These are phyloP conservation scores for Psilocybe cyanescens DNA, from an alignment of 768 basidiomycete genomes.

Conservation along the genomic window DNA sequence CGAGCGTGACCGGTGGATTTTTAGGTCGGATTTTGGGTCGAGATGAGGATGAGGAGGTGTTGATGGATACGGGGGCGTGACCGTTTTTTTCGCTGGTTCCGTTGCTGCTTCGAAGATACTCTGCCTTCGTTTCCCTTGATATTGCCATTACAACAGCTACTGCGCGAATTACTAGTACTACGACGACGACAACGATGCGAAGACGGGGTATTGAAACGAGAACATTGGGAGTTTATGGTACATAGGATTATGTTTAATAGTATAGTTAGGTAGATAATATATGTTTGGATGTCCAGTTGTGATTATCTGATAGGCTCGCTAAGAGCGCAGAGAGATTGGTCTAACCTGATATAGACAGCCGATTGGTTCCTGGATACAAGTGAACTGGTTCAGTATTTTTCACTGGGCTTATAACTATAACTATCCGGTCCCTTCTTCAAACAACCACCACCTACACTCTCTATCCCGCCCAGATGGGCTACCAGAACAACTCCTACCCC, in stretches of 20 bases:
- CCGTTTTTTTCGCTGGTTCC: background rate
- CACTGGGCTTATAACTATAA: slow-evolving; percentile 25
- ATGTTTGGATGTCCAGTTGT: slow-evolving; percentile 7
- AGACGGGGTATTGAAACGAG: background rate
- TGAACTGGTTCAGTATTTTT: slow-evolving; percentile 28
- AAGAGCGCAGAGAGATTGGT: slow-evolving; percentile 15
- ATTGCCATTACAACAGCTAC: background rate
- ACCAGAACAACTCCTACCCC: slow-evolving; percentile 41
- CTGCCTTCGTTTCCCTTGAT: slow-evolving; percentile 1
- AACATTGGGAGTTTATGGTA: slow-evolving; percentile 12
- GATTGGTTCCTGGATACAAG: slow-evolving; percentile 27
- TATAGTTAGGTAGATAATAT: slow-evolving; percentile 2
- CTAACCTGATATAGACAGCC: slow-evolving; percentile 20
- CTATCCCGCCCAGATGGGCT: slow-evolving; percentile 25
- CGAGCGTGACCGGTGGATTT: slow-evolving; percentile 41
- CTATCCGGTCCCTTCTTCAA: slow-evolving; percentile 24
- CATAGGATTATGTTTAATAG: background rate
- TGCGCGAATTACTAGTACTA: background rate
- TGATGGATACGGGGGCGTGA: slow-evolving; percentile 48
- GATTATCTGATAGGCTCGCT: slow-evolving; percentile 22
- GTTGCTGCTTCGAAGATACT: slow-evolving; percentile 13
- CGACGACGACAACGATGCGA: slow-evolving; percentile 13
- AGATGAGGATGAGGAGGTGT: slow-evolving; percentile 41
- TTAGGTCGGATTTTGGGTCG: background rate
- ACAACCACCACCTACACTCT: slow-evolving; percentile 37